Conservation (phyloP, 2,329 filamentous ascomycete species). For the Orbilia blumenaviensis region DNA sequence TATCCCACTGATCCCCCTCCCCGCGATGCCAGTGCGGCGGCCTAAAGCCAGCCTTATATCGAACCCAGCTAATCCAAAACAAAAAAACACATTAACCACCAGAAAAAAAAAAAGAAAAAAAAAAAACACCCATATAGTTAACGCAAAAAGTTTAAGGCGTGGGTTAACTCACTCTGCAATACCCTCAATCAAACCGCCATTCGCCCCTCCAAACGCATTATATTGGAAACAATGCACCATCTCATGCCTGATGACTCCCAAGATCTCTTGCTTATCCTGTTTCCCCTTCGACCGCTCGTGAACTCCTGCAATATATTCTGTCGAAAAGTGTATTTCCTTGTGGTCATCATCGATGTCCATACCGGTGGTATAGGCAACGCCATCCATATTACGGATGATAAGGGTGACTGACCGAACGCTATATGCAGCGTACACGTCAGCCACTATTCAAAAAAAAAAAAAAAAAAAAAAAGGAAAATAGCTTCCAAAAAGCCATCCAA, state of each 20-base stretch:
- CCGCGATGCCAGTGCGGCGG: constrained; percentile 84
- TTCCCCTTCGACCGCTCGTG: constrained; percentile 56
- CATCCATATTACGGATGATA: constrained; percentile 78
- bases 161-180: constrained; percentile 72
- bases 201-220: constrained; percentile 70
- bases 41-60: constrained; percentile 74
- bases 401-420: constrained; percentile 81
- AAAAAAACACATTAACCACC: no score
- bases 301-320: constrained; percentile 73
- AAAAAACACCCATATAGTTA: no score
- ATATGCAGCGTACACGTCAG: constrained; percentile 60
- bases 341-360: constrained; percentile 81
- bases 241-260: constrained; percentile 87
- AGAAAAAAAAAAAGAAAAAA: no score
- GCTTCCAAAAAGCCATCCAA: not conserved
- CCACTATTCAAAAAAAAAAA: not conserved
- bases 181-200: constrained; percentile 85
- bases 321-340: constrained; percentile 90
- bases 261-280: constrained; percentile 71
- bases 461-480: not conserved
- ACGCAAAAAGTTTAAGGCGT: no score
- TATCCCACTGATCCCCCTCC: constrained; percentile 59
- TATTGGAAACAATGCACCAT: constrained; percentile 95
- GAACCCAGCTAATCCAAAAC: constrained; percentile 70
- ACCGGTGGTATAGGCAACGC: constrained; percentile 89